Conservation (phyloP, 257 asterid species). For the Fraxinus cuspidata region DNA sequence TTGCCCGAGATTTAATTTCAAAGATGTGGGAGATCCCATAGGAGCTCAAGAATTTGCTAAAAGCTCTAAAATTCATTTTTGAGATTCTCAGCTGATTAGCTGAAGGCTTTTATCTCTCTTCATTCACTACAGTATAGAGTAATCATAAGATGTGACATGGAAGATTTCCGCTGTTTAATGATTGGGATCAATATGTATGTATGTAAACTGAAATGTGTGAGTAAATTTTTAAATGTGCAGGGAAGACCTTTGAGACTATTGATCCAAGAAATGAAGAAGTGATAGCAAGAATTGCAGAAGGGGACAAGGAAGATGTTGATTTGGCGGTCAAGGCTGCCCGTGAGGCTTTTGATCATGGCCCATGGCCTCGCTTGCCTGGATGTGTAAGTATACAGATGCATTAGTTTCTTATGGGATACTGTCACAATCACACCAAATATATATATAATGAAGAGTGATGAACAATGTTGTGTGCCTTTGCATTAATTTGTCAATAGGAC, state of each 20-base stretch:
- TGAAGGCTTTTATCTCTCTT: neutral
- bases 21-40: neutral
- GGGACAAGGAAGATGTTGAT: slow-evolving; percentile 54
- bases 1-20: neutral
- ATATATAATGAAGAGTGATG: neutral
- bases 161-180: neutral
- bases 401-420: neutral
- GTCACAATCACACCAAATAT: neutral
- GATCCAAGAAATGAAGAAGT: slow-evolving; percentile 56
- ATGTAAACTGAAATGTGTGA: neutral
- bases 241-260: slow-evolving; percentile 48
- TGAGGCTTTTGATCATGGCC: slow-evolving; percentile 57
- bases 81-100: too few species aligned
- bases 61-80: neutral
- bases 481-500: neutral
- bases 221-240: slow-evolving; percentile 26
- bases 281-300: slow-evolving; percentile 50
- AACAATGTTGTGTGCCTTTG: neutral
- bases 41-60: neutral
- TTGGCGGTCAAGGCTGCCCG: slow-evolving; percentile 69
- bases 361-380: slow-evolving; percentile 65
- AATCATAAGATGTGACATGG: neutral
- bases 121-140: neutral
- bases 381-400: slow-evolving; percentile 27
- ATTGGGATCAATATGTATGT: neutral